A percentile compares a stretch with the other conserved stretches of the same genome.
These are phyloP conservation scores for Didymella lethalis DNA, from an alignment of 2,329 filamentous ascomycete genomes.

Conservation along the genomic window DNA sequence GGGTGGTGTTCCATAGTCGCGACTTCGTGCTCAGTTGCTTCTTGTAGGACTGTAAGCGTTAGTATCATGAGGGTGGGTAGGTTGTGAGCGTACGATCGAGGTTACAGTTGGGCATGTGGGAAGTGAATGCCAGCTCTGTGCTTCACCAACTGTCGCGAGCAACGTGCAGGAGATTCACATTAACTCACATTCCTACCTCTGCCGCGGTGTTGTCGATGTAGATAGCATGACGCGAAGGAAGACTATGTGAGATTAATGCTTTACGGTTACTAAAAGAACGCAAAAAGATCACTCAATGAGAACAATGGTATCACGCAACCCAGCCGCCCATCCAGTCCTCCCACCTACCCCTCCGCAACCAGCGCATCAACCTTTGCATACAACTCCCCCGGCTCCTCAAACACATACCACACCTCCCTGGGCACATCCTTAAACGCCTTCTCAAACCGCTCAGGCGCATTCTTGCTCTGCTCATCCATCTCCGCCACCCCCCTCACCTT, in stretches of 20 bases:
- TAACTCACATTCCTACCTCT: no score
- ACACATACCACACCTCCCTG: slow-evolving; percentile 77
- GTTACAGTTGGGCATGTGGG: background rate
- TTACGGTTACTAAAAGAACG: no score
- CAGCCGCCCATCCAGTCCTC: no score
- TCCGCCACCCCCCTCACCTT: slow-evolving; percentile 80
- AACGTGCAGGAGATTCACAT: no score
- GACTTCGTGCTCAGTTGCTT: background rate
- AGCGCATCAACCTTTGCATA: slow-evolving; percentile 51
- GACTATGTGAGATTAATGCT: no score
- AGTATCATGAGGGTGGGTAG: background rate
- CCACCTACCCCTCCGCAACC: slow-evolving; percentile 9
- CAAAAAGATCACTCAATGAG: no score
- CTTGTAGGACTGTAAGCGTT: background rate
- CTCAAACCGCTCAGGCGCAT: slow-evolving; percentile 74
- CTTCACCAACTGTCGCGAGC: background rate
- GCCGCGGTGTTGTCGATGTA: no score
- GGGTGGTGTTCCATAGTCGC: background rate
- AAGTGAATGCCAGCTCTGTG: slow-evolving; percentile 7
- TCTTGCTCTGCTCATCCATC: slow-evolving; percentile 77
- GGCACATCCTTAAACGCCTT: slow-evolving; percentile 82
- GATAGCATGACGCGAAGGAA: no score
- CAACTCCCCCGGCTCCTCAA: slow-evolving; percentile 76
- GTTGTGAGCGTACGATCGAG: background rate
- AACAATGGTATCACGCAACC: no score